phyloP scores from a whole-genome alignment of 179 eudicot genomes.

The Silene vulgaris region DNA sequence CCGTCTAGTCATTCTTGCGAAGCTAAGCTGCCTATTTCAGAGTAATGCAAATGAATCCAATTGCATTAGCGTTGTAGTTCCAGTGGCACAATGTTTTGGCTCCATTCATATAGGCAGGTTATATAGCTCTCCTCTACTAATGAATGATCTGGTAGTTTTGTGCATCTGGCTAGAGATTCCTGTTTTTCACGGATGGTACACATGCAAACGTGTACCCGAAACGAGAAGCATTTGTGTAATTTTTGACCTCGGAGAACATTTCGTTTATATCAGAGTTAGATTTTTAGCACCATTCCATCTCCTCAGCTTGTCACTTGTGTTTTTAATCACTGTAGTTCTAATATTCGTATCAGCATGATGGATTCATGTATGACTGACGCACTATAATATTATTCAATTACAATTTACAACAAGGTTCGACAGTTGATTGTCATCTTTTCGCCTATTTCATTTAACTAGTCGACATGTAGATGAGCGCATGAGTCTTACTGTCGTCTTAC shows the following conservation, averaged over 20 bases:
- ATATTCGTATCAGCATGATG: background rate
- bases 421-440: too few species aligned
- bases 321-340: background rate
- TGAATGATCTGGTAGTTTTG: background rate
- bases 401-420: too few species aligned
- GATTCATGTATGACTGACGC: background rate
- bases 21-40: constrained; percentile 7
- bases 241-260: background rate
- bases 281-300: background rate
- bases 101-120: background rate
- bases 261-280: background rate
- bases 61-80: background rate
- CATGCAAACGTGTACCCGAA: background rate
- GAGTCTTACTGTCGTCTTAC: too few species aligned
- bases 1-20: background rate
- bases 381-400: background rate
- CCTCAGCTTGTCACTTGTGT: background rate
- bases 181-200: background rate
- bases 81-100: background rate
- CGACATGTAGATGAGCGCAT: too few species aligned
- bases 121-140: too few species aligned
- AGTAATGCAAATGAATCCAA: background rate
- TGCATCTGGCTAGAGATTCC: background rate
- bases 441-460: too few species aligned
- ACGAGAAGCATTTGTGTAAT: constrained; percentile 9